A percentile compares a stretch with the other conserved stretches of the same genome.
Conservation (phyloP, 78 protist species). For the Dictyostelium intermedium region DNA sequence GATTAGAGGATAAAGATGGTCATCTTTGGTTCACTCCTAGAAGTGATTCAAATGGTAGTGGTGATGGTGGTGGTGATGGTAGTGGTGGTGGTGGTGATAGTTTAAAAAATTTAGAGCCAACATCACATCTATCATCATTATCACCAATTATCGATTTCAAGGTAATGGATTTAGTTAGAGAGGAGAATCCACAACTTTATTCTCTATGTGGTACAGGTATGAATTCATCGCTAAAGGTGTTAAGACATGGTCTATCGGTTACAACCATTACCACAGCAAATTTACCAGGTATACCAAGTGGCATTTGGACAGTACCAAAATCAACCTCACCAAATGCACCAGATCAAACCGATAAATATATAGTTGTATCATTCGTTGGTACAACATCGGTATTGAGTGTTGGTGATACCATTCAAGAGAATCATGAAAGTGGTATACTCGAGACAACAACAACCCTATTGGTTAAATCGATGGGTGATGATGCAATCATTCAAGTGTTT, state of each 20-base stretch:
- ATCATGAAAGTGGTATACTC: conserved; percentile 90
- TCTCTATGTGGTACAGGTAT: conserved; percentile 89
- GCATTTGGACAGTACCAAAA: conserved; percentile 54
- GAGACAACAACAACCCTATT: conserved; percentile 83
- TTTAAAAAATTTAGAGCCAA: conserved; percentile 85
- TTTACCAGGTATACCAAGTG: conserved; percentile 90
- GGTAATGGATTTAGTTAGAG: conserved; percentile 71
- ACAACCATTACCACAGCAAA: conserved; percentile 84
- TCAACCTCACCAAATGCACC: neutral
- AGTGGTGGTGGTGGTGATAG: too few species aligned
- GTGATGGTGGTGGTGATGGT: too few species aligned
- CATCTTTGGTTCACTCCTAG: neutral
- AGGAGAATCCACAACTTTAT: conserved; percentile 87
- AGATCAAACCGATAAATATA: conserved; percentile 84
- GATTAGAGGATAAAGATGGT: neutral
- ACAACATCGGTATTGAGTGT: conserved; percentile 93
- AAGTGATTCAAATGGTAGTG: too few species aligned
- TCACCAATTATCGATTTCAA: conserved; percentile 91
- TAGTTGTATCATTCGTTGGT: conserved; percentile 92
- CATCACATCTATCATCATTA: conserved; percentile 85
- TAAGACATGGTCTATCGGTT: conserved; percentile 95
- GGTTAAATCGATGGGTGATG: conserved; percentile 85
- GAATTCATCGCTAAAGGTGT: conserved; percentile 85
- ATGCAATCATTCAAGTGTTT: conserved; percentile 91
- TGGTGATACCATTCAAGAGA: conserved; percentile 94